phyloP scores from a whole-genome alignment of 2,329 filamentous ascomycete species.

The Hypoxylon sp. region DNA sequence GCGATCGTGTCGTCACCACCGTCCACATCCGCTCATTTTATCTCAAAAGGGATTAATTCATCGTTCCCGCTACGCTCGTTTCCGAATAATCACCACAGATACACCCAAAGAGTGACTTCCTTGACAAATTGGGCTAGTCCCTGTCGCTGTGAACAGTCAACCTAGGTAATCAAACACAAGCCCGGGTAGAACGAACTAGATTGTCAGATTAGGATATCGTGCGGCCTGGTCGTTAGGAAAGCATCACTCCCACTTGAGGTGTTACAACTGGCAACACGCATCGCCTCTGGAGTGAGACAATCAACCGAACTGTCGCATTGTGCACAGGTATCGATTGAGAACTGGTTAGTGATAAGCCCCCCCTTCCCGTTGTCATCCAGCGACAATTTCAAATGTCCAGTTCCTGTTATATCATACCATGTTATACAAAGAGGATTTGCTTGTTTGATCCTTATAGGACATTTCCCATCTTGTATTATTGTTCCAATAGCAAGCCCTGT shows the following conservation, averaged over 20 bases:
- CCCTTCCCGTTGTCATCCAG: conserved; percentile 10
- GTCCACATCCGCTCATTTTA: conserved; percentile 48
- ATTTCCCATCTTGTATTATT: conserved; percentile 9
- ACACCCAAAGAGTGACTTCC: conserved; percentile 22
- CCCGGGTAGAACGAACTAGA: conserved; percentile 13
- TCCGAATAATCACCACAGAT: conserved; percentile 29
- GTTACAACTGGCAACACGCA: conserved; percentile 31
- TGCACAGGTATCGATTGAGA: conserved; percentile 17
- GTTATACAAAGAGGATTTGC: conserved; percentile 15
- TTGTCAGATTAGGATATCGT: conserved; percentile 21
- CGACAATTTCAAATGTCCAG: conserved; percentile 6
- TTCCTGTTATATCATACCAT: conserved; percentile 11
- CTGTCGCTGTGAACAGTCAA: conserved; percentile 13
- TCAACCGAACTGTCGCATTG: conserved; percentile 30
- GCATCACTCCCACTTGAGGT: conserved; percentile 17
- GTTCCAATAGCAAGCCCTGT: conserved; percentile 21
- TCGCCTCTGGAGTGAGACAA: conserved; percentile 29
- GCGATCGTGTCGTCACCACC: conserved; percentile 41
- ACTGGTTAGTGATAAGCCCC: conserved; percentile 32
- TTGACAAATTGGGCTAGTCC: conserved; percentile 38
- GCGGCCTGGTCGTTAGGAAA: conserved; percentile 18
- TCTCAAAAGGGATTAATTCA: conserved; percentile 35
- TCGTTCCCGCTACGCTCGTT: conserved; percentile 39
- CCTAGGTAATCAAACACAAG: conserved; percentile 29
- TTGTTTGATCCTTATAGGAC: conserved; percentile 16